Percentiles rank a stretch among this genome's conserved stretches.
These are phyloP conservation scores for Aquilaria malaccensis DNA, from an alignment of 345 rosid species.

Conservation along the genomic window DNA sequence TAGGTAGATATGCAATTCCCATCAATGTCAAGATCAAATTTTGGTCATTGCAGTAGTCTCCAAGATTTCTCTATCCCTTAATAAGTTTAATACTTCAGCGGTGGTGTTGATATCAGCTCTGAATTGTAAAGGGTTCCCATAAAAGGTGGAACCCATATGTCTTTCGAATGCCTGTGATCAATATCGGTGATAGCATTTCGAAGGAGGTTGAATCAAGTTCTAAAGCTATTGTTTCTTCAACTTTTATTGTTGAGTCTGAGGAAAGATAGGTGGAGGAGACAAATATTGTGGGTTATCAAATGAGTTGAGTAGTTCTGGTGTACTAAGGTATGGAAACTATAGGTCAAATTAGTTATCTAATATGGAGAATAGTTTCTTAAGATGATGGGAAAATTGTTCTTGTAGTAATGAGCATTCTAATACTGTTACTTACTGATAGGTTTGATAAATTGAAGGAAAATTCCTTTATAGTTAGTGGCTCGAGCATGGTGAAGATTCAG, in stretches of 20 bases:
- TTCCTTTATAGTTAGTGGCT: constrained; percentile 29
- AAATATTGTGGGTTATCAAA: constrained; percentile 39
- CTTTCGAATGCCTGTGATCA: constrained; percentile 34
- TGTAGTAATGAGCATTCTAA: constrained; percentile 31
- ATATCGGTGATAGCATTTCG: constrained; percentile 15
- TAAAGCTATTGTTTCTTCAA: constrained; percentile 58
- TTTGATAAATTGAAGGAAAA: constrained; percentile 51
- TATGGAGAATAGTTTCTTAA: constrained; percentile 17
- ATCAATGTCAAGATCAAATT: constrained; percentile 62
- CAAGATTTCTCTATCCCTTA: constrained; percentile 46
- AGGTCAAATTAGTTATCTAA: constrained; percentile 47
- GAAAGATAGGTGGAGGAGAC: constrained; percentile 35
- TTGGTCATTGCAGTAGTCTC: constrained; percentile 90
- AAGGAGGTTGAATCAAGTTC: constrained; percentile 23
- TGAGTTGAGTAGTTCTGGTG: constrained; percentile 43
- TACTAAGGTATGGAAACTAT: constrained; percentile 7
- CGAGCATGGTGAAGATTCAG: no score
- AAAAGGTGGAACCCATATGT: constrained; percentile 31
- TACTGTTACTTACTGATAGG: constrained; percentile 43
- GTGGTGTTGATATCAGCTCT: constrained; percentile 61
- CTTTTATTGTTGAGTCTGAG: constrained; percentile 42
- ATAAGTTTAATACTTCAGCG: constrained; percentile 54
- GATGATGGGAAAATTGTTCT: constrained; percentile 21
- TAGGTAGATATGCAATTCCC: constrained; percentile 42
- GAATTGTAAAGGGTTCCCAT: constrained; percentile 33